Percentiles rank a stretch among this genome's conserved stretches.
Conservation (phyloP, 768 basidiomycete genomes). For the Calocybe cyanea region DNA sequence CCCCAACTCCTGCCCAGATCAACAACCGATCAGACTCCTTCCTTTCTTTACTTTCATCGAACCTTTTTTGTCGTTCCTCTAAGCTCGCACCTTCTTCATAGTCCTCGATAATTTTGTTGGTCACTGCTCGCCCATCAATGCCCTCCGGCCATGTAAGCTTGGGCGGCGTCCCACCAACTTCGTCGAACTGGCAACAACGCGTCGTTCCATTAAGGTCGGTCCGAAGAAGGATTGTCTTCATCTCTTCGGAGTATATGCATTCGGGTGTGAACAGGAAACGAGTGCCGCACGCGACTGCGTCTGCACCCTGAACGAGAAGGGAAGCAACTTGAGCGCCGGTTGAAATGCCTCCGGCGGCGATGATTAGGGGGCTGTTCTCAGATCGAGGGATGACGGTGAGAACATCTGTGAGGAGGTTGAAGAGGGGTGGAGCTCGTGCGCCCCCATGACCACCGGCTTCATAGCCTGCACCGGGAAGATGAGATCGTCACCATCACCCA, state of each 20-base stretch:
- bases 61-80: constrained; percentile 24
- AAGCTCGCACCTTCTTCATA: no score
- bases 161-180: constrained; percentile 31
- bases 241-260: constrained; percentile 21
- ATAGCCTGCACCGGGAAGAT: constrained; percentile 17
- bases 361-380: constrained; percentile 37
- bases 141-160: constrained; percentile 41
- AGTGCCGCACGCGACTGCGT: constrained; percentile 47
- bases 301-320: no score
- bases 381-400: constrained; percentile 33
- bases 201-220: constrained; percentile 29
- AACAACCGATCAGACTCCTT: constrained; percentile 29
- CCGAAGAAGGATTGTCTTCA: constrained; percentile 21
- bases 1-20: constrained; percentile 42
- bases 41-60: constrained; percentile 24
- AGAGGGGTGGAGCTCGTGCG: constrained; percentile 39
- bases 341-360: constrained; percentile 62
- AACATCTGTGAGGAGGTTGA: constrained; percentile 43
- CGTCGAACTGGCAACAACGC: constrained; percentile 42
- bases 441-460: constrained; percentile 34
- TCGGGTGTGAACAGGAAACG: constrained; percentile 58
- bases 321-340: constrained; percentile 49
- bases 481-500: not conserved
- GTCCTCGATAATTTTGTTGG: no score
- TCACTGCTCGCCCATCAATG: no score